These are phyloP conservation scores for Xylaria sp. DNA, from an alignment of 2,329 filamentous ascomycete genomes.

Conservation along the genomic window DNA sequence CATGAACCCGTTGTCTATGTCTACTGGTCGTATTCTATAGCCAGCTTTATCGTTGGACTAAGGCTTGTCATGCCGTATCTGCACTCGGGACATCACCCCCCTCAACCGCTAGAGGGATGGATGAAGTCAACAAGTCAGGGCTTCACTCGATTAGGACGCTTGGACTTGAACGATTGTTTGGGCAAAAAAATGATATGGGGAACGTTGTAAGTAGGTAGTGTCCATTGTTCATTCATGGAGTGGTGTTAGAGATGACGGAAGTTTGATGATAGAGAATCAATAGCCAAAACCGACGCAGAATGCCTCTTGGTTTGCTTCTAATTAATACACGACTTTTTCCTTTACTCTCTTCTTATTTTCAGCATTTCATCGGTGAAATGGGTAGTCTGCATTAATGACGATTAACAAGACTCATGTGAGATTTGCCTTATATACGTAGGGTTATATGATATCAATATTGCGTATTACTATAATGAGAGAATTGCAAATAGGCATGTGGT, in stretches of 20 bases:
- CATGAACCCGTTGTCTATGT: conserved; percentile 24
- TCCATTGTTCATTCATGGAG: conserved; percentile 7
- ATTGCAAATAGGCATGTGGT: no score
- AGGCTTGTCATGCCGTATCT: background rate
- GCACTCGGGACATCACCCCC: background rate
- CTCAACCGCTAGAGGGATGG: background rate
- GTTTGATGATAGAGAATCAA: conserved; percentile 24
- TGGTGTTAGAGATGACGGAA: conserved; percentile 1
- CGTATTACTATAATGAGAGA: no score
- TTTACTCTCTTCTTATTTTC: background rate
- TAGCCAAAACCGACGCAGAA: conserved; percentile 19
- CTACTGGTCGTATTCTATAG: conserved; percentile 14
- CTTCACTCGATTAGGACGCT: conserved; percentile 13
- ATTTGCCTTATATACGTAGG: background rate
- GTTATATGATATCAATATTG: background rate
- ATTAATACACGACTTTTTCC: conserved; percentile 35
- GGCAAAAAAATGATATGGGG: background rate
- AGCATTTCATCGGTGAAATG: background rate
- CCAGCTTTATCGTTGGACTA: background rate
- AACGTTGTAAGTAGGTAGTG: conserved; percentile 15
- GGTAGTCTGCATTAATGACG: background rate
- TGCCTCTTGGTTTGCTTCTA: conserved; percentile 20
- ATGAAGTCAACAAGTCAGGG: conserved; percentile 13
- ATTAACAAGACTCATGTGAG: background rate
- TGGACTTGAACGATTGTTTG: conserved; percentile 17